Conservation (phyloP, 495 filamentous ascomycete species). For the Lasiosphaeris hirsuta region DNA sequence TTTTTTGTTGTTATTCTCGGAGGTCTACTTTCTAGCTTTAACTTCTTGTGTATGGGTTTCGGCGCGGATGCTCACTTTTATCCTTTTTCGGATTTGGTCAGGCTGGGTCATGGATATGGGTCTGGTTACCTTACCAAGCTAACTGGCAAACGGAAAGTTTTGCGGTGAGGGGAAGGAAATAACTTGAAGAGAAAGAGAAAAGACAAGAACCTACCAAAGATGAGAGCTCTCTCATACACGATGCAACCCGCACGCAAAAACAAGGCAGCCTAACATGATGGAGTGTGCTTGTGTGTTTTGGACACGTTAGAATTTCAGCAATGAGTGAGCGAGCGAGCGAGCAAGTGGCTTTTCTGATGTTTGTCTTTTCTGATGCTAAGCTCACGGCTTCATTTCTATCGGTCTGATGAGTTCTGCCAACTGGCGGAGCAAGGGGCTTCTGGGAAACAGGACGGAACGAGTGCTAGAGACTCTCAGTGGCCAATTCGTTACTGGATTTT, state of each 20-base stretch:
- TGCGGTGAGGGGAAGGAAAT: not conserved
- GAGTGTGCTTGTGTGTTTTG: too few species aligned
- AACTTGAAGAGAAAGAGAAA: constrained; percentile 1
- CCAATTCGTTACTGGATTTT: constrained; percentile 27
- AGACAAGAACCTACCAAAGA: not conserved
- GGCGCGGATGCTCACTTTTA: not conserved
- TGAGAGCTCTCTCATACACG: not conserved
- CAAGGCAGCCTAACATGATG: not conserved
- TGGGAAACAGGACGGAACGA: constrained; percentile 12
- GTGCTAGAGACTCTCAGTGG: constrained; percentile 20
- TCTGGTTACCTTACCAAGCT: constrained; percentile 8
- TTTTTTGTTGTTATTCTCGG: not conserved
- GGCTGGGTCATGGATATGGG: constrained; percentile 10
- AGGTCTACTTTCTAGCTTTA: not conserved
- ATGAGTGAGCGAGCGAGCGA: too few species aligned
- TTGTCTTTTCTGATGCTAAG: too few species aligned
- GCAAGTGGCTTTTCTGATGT: too few species aligned
- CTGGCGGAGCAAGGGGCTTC: not conserved
- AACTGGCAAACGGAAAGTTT: constrained; percentile 4
- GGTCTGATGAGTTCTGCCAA: not conserved
- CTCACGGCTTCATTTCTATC: not conserved
- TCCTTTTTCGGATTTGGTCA: not conserved
- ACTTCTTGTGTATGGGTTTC: not conserved
- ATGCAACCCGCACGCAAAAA: not conserved
- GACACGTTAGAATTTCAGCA: too few species aligned